Conservation (phyloP, 1,284 basidiomycete genomes). For the Bjerkandera adusta region DNA sequence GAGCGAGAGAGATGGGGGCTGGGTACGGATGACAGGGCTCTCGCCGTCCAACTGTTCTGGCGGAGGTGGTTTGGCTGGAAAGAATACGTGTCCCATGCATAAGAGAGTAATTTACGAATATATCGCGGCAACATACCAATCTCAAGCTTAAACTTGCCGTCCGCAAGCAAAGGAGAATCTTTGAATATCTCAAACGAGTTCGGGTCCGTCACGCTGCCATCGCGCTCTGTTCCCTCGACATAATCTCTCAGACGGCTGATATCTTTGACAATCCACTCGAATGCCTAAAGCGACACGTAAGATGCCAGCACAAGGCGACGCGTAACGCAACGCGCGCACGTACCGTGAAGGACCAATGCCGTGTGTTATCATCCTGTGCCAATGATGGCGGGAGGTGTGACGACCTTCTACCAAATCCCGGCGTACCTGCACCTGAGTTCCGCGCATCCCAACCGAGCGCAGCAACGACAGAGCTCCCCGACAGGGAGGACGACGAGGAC, state of each 20-base stretch:
- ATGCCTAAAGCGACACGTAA: constrained; percentile 41
- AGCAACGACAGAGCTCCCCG: constrained; percentile 24
- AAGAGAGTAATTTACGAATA: no score
- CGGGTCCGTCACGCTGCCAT: constrained; percentile 12
- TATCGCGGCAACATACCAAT: constrained; percentile 40
- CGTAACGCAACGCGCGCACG: no score
- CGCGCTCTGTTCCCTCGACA: constrained; percentile 34
- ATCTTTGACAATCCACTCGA: constrained; percentile 64
- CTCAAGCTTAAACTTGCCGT: constrained; percentile 72
- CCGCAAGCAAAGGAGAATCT: constrained; percentile 64
- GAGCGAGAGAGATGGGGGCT: constrained; percentile 48
- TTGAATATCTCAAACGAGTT: constrained; percentile 60
- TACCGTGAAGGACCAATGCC: constrained; percentile 64
- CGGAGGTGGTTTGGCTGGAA: constrained; percentile 18
- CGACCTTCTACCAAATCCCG: constrained; percentile 7
- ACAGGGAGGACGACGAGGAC: constrained; percentile 30
- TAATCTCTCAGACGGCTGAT: constrained; percentile 53
- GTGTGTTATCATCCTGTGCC: constrained; percentile 39
- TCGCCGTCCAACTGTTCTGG: constrained; percentile 15
- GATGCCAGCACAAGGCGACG: neutral
- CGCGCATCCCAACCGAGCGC: constrained; percentile 29
- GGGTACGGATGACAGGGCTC: constrained; percentile 22
- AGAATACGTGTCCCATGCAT: neutral
- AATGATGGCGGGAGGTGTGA: constrained; percentile 11
- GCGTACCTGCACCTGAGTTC: constrained; percentile 24